A percentile compares a stretch with the other conserved stretches of the same genome.
Evolutionary conservation across 2,329 filamentous ascomycete genomes (phyloP).

Genomic region (Sarocladiaceae sp.): DNA sequence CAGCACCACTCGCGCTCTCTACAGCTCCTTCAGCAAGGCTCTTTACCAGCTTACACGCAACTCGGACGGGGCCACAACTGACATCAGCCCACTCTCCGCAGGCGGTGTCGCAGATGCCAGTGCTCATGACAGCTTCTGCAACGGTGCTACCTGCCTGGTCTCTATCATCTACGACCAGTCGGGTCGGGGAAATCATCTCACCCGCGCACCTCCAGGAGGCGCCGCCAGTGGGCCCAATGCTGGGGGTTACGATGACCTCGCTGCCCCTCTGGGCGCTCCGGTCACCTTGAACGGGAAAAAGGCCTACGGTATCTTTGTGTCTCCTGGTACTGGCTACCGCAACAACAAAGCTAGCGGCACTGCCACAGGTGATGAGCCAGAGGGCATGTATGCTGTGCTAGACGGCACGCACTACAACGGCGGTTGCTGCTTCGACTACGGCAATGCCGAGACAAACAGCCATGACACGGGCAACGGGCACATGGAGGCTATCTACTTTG

Average conservation of each 20-base stretch:
- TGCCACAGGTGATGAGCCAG: constrained; percentile 46
- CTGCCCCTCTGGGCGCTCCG: constrained; percentile 53
- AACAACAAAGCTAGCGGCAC: constrained; percentile 47
- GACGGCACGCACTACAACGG: constrained; percentile 55
- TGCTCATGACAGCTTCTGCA: constrained; percentile 55
- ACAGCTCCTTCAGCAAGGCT: constrained; percentile 42
- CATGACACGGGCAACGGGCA: constrained; percentile 53
- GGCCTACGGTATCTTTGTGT: constrained; percentile 57
- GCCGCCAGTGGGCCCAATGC: constrained; percentile 49
- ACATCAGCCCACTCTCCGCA: constrained; percentile 44
- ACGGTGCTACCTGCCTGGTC: constrained; percentile 55
- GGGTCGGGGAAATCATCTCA: constrained; percentile 54
- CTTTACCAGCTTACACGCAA: constrained; percentile 54
- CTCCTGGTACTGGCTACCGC: constrained; percentile 57
- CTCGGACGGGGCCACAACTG: constrained; percentile 28
- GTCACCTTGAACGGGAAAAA: constrained; percentile 54
- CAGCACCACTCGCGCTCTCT: constrained; percentile 58
- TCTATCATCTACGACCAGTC: constrained; percentile 62
- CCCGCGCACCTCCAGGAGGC: constrained; percentile 50
- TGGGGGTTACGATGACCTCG: constrained; percentile 53
- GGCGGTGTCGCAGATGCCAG: constrained; percentile 58
- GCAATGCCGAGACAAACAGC: constrained; percentile 48
- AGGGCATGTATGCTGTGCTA: constrained; percentile 56
- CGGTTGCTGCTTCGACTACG: constrained; percentile 52
- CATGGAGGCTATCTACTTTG: constrained; percentile 65